Evolutionary conservation across 2,329 filamentous ascomycete genomes (phyloP), one percentile per base, ranked within the genome.

Genomic region (Fusarium denticulatum): DNA sequence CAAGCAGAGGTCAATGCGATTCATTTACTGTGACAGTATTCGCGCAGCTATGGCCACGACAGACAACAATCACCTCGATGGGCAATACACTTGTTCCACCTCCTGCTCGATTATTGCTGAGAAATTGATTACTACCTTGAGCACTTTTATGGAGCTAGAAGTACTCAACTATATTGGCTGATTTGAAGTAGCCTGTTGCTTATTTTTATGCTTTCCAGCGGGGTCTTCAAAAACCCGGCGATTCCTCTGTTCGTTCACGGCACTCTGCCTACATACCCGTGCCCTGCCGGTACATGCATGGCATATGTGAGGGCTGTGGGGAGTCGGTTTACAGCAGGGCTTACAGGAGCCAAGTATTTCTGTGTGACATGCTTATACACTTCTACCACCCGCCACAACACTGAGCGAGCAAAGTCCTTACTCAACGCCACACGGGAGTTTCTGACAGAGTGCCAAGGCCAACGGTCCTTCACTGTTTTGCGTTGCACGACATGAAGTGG

Each of bases 281-380:
- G 73, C 73, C 76, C 76, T 77, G 76, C 74, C 76, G 76, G 72
- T 58, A 77, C 72, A 76, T 77, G 71, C 64, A 69, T 70, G 59
- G 47, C 58, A 42, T 68, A 28, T 64, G 52, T 47, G 74, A 73
- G 70, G 58, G 34, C 34, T 55, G 50, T 26, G 15, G 30, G 32
- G 59, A 70, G 57, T 61, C 61, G 55, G 46, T 24, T 56, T 59
- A 67, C 49, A 56, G 64, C 39, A 63, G 64, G 32, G 53, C 62
- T 71, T 55, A 70, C 56, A 67, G 71, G 47, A 61, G 58, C 34
- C 47, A 65, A 37, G 64, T 60, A 45, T 56, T 65, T 58, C 45
- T 70, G 57, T 74, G 63, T 67, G 75, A 72, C 72, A 75, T 73
- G 53, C 60, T 64, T 57, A 57, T 60, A 50, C 57, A 69, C 71